These are phyloP conservation scores for Cytospora chrysosperma DNA, from an alignment of 2,329 filamentous ascomycete species.

Conservation along the genomic window DNA sequence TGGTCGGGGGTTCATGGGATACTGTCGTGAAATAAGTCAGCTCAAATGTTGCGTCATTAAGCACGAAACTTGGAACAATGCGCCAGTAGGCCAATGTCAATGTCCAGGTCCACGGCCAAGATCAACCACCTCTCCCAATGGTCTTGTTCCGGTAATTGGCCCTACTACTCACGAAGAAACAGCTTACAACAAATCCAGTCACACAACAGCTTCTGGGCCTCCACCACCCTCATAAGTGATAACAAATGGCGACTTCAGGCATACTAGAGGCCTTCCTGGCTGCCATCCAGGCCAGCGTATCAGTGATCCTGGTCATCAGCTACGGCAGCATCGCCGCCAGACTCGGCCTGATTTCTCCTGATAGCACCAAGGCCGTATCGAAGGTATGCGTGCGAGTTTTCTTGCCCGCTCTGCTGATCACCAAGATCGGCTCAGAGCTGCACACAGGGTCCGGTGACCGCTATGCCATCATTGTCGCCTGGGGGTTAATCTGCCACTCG, in stretches of 20 bases:
- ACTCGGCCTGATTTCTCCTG: conserved; percentile 38
- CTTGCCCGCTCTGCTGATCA: conserved; percentile 45
- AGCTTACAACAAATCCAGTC: neutral
- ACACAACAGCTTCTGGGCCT: neutral
- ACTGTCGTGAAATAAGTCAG: neutral
- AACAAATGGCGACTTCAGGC: conserved; percentile 27
- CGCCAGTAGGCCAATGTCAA: neutral
- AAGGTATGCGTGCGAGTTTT: conserved; percentile 48
- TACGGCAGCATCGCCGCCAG: conserved; percentile 44
- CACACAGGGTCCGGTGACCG: conserved; percentile 36
- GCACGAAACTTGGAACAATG: neutral
- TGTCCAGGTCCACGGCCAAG: neutral
- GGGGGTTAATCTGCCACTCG: conserved; percentile 41
- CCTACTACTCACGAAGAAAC: neutral
- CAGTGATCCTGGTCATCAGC: conserved; percentile 46
- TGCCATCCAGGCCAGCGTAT: conserved; percentile 47
- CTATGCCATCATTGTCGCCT: conserved; percentile 41
- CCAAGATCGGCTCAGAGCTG: conserved; percentile 44
- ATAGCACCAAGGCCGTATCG: conserved; percentile 42
- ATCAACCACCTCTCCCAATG: neutral
- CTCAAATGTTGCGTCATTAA: neutral
- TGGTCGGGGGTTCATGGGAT: neutral
- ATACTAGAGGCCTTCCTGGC: conserved; percentile 42
- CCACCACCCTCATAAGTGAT: neutral
- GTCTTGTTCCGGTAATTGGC: neutral